A percentile compares a stretch with the other conserved stretches of the same genome.
Conservation (phyloP, 1,284 basidiomycete genomes). For the Tilletia horrida region DNA sequence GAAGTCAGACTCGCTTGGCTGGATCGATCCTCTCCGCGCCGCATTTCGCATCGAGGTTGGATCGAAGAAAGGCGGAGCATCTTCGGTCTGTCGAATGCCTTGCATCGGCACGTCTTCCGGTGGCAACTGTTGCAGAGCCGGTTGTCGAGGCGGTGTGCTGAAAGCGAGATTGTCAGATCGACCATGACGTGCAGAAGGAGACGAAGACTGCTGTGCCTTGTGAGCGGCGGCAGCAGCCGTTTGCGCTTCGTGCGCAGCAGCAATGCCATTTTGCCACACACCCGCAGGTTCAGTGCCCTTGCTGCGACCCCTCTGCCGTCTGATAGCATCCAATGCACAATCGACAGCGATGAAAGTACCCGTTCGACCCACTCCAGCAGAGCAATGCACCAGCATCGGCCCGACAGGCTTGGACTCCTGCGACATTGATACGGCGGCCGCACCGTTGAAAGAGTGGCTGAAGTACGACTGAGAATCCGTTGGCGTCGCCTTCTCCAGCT, state of each 20-base stretch:
- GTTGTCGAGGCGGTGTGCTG: not conserved
- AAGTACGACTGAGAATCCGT: not conserved
- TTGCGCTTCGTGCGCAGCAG: not conserved
- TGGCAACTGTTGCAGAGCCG: no score
- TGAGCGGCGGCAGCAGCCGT: no score
- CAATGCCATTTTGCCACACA: conserved; percentile 22
- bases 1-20: conserved; percentile 1
- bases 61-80: not conserved
- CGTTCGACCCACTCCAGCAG: conserved; percentile 52
- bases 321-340: conserved; percentile 40
- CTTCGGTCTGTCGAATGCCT: not conserved
- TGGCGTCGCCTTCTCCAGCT: conserved; percentile 17
- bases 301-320: conserved; percentile 20
- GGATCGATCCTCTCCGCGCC: not conserved
- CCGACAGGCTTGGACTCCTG: conserved; percentile 23
- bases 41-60: no score
- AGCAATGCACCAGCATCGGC: conserved; percentile 52
- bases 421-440: not conserved
- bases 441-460: not conserved
- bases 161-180: not conserved
- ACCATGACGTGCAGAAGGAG: no score
- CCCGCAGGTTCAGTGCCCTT: not conserved
- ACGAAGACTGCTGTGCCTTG: no score
- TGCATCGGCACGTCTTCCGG: not conserved
- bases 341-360: conserved; percentile 51